phyloP scores from a whole-genome alignment of 2,329 filamentous ascomycete genomes.

The Dothideomycetes sp. region DNA sequence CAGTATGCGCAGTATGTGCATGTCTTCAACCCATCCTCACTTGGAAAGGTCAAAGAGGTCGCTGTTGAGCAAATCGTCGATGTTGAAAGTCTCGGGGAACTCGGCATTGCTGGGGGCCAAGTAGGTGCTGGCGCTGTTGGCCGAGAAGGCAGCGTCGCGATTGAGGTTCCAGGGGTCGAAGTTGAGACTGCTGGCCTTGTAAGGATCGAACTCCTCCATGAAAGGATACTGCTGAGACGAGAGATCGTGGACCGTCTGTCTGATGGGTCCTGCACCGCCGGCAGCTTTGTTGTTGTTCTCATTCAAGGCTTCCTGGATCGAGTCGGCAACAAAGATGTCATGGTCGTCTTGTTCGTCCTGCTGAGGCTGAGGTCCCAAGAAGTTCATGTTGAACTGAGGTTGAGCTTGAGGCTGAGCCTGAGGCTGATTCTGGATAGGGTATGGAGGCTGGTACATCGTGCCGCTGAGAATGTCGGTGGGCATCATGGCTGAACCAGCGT shows the following conservation, averaged over 20 bases:
- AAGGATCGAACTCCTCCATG: slow-evolving; percentile 18
- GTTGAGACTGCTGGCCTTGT: slow-evolving; percentile 15
- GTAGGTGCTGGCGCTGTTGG: slow-evolving; percentile 9
- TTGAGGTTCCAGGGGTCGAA: slow-evolving; percentile 17
- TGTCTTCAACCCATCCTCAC: not conserved
- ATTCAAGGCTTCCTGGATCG: not conserved
- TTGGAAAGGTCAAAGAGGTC: slow-evolving; percentile 10
- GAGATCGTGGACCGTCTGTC: slow-evolving; percentile 10
- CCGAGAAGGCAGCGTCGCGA: slow-evolving; percentile 9
- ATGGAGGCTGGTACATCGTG: no score
- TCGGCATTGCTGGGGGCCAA: slow-evolving; percentile 12
- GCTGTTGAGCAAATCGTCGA: slow-evolving; percentile 12
- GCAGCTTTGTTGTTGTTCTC: slow-evolving; percentile 7
- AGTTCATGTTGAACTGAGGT: not conserved
- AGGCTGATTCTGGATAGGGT: no score
- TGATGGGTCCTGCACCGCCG: slow-evolving; percentile 4
- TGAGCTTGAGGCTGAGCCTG: no score
- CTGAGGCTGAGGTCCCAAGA: not conserved
- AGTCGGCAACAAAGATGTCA: not conserved
- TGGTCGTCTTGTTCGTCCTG: not conserved
- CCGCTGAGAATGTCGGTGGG: no score
- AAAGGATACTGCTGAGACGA: slow-evolving; percentile 14
- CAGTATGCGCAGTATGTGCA: not conserved
- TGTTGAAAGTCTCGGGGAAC: slow-evolving; percentile 14
- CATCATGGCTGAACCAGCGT: not conserved